Evolutionary conservation across 495 filamentous ascomycete species (phyloP).

Genomic region (Penicillium riverlandense): DNA sequence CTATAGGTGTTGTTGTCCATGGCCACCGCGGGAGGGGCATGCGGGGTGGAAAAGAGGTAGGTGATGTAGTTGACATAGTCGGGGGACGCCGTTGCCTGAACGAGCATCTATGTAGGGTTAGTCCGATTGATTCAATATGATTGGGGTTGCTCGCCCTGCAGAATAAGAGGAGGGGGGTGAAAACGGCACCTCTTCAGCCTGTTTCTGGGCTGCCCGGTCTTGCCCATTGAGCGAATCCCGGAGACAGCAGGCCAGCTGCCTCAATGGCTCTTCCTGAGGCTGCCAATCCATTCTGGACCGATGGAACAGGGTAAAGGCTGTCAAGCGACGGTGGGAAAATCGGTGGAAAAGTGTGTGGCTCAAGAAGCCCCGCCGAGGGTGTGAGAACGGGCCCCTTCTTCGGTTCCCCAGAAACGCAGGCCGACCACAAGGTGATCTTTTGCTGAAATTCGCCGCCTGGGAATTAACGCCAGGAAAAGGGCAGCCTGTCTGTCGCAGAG

Average conservation of each 20-base stretch:
- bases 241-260: constrained; percentile 81
- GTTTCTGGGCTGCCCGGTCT: constrained; percentile 69
- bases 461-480: neutral
- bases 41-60: constrained; percentile 72
- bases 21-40: constrained; percentile 49
- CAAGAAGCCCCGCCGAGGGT: constrained; percentile 24
- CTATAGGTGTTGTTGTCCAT: constrained; percentile 55
- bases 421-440: neutral
- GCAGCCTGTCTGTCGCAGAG: too few species aligned
- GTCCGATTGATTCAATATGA: neutral
- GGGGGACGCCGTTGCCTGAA: constrained; percentile 80
- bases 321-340: constrained; percentile 8
- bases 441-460: neutral
- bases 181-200: constrained; percentile 51
- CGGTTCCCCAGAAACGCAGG: constrained; percentile 14
- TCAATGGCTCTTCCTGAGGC: constrained; percentile 77
- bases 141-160: too few species aligned
- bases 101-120: constrained; percentile 65
- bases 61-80: constrained; percentile 97
- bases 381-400: constrained; percentile 18
- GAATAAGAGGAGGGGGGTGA: neutral
- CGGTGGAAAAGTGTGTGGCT: constrained; percentile 20
- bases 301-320: constrained; percentile 7
- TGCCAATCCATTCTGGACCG: constrained; percentile 75
- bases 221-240: constrained; percentile 84